Evolutionary conservation across 129 eudicot species (phyloP).

Genomic region (Lactuca saligna): DNA sequence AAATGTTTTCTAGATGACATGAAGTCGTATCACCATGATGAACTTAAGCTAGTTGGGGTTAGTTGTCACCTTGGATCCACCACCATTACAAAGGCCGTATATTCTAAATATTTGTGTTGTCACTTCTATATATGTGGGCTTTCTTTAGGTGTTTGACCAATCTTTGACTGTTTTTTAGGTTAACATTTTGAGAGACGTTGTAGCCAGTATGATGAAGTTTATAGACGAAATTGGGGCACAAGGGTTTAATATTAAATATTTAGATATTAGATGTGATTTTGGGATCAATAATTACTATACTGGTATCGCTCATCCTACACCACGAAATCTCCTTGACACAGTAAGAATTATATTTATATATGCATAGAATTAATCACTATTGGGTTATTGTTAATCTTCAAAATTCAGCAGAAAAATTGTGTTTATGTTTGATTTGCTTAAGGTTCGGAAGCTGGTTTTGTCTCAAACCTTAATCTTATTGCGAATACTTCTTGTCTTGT

Average conservation of each 20-base stretch:
- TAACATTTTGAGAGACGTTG: too few species aligned
- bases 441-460: slow-evolving; percentile 81
- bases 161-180: too few species aligned
- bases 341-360: slow-evolving; percentile 34
- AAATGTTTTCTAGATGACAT: too few species aligned
- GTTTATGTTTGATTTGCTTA: slow-evolving; percentile 28
- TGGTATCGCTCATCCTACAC: slow-evolving; percentile 84
- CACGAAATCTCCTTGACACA: slow-evolving; percentile 83
- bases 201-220: slow-evolving; percentile 86
- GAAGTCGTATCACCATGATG: too few species aligned
- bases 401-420: too few species aligned
- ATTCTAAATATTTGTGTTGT: too few species aligned
- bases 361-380: not conserved
- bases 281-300: slow-evolving; percentile 86
- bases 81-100: too few species aligned
- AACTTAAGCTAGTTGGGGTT: too few species aligned
- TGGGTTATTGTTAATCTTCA: too few species aligned
- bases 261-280: slow-evolving; percentile 91
- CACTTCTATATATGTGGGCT: too few species aligned
- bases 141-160: too few species aligned
- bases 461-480: slow-evolving; percentile 82
- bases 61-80: too few species aligned
- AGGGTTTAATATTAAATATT: slow-evolving; percentile 82
- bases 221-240: slow-evolving; percentile 81
- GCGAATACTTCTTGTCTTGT: slow-evolving; percentile 96